Base-by-base conservation (phyloP, 169 alveolate genomes). In the Cryptosporidium tyzzeri region DNA sequence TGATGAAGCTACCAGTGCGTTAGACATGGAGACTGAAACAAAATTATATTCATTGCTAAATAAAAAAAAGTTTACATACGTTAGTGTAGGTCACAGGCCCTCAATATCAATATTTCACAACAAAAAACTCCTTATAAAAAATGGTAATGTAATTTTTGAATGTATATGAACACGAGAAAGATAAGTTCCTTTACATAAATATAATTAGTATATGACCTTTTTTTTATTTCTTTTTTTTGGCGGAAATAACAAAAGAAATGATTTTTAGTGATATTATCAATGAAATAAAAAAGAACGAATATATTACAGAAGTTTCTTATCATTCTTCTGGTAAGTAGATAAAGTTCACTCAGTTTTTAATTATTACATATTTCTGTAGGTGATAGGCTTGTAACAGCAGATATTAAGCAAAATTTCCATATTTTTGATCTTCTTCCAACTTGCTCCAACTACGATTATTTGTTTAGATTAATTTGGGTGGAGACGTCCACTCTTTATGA, bases 1-100 rank as follows among this genome's bases (percentile, higher is more conserved):
- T 53, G 94, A 92, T 86, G 94, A 92, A 69, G 94, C 94, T 44
- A 92, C 94, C 12, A 74, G 92, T 53, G 94, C 94, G n/a, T 35
- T 92, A 50, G 94, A 92, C 55, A 70, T 86, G 41, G 85, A 67
- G 62, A 71, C 89, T 4, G 94, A 92, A 71, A 84, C 69, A 35
- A 65, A 18, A 37, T 71, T 85, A 29, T 85, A 85, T 74, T 45
- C 68, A 8, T 3, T 74, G 21, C 31, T 85, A n/a, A 26, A 71
- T 18, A 35, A 69, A 69, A 74, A 31, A 44, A n/a, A 41, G 26
- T 26, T 85, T 18, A 51, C 86, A 10, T 69, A 69, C 53, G 26
- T 85, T 31, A 69, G 86, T 31, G 74, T 85, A 29, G 86, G 92
- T 8, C 92, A 85, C 35, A 69, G 92, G 21, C 65, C 92, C 33